Base-by-base conservation (phyloP, 805 yeast species). In the Danielia reshetovae region DNA sequence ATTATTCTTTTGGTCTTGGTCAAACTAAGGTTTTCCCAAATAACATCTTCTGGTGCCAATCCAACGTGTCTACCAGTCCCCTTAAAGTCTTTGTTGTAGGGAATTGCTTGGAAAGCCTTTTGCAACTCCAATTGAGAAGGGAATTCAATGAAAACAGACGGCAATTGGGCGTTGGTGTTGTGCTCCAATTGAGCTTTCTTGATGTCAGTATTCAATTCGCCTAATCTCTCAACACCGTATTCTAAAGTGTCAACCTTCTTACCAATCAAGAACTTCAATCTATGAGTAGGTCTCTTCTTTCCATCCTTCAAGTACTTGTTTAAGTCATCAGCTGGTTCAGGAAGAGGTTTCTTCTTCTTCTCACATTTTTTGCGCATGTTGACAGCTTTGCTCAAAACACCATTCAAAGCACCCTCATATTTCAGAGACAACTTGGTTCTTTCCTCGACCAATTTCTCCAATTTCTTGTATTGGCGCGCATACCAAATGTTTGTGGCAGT, bases 91-190 rank as follows among this genome's bases (percentile, higher is more conserved):
- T 65, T 54, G 52, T 71, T 72, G 45, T 72, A 74, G 23, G 82
- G 81, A 44, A 82, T 61, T n/a, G 86, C 80, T 64, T 90, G 97
- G 60, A 72, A 84, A 30, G 96, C 95, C 47, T 79, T 72, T 61
- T 89, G 97, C 36, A 93, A 82, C 55, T 89, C 95, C 40, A 83
- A 72, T 60, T 88, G 96, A 40, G 85, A 71, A 32, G 83, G 74
- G 59, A 93, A 90, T 53, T 85, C 87, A 37, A 88, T 58, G 51
- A 88, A 86, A 5, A 81, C 90, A 24, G 95, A 76, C 4, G 83
- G 79, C 27, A 73, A 56, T 49, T 73, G 73, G 3, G 75, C 66
- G 41, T 70, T 69, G 6, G 71, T 60, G 31, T 72, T 71, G 59
- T 75, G 73, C 24, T 66, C 60, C 12, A 57, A 51, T 60, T 86